These are phyloP conservation scores for Athelia psychrophila DNA, from an alignment of 1,284 basidiomycete species.

Conservation along the genomic window DNA sequence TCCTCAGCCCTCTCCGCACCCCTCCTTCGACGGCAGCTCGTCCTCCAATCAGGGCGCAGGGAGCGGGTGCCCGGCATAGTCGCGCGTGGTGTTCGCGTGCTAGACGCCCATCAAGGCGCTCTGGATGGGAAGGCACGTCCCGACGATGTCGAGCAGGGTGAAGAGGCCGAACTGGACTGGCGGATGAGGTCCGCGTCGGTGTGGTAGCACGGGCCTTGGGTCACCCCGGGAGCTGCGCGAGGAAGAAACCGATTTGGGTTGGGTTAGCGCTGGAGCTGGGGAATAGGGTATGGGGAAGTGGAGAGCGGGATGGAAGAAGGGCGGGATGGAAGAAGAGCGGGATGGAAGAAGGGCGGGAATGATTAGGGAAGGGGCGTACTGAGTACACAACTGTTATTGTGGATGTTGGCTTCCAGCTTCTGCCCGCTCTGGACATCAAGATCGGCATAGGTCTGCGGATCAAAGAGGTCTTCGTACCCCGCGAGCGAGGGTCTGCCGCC, in stretches of 20 bases:
- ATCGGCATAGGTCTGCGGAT: constrained; percentile 31
- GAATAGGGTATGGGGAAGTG: no score
- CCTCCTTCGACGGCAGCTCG: constrained; percentile 42
- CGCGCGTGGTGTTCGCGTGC: constrained; percentile 55
- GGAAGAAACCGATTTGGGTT: no score
- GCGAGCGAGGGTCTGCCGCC: constrained; percentile 38
- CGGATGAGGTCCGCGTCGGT: constrained; percentile 41
- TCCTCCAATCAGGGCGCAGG: constrained; percentile 36
- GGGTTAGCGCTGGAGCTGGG: not conserved
- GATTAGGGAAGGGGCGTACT: constrained; percentile 15
- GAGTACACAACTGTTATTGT: constrained; percentile 47
- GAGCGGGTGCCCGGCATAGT: constrained; percentile 47
- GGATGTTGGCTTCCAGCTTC: constrained; percentile 37
- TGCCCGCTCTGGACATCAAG: constrained; percentile 22
- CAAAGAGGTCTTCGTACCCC: constrained; percentile 42
- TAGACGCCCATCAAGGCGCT: constrained; percentile 74
- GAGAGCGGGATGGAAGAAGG: no score
- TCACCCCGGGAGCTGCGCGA: constrained; percentile 44
- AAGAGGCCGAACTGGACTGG: constrained; percentile 43
- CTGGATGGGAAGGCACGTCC: constrained; percentile 66
- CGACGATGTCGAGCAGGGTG: constrained; percentile 63
- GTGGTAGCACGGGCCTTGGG: constrained; percentile 51
- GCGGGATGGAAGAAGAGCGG: no score
- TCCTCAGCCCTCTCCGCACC: constrained; percentile 37
- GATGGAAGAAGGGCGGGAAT: no score